Evolutionary conservation across 192 early-diverging fungal species (phyloP), one percentile per base, ranked within the genome.

Genomic region (Coemansia sp.): DNA sequence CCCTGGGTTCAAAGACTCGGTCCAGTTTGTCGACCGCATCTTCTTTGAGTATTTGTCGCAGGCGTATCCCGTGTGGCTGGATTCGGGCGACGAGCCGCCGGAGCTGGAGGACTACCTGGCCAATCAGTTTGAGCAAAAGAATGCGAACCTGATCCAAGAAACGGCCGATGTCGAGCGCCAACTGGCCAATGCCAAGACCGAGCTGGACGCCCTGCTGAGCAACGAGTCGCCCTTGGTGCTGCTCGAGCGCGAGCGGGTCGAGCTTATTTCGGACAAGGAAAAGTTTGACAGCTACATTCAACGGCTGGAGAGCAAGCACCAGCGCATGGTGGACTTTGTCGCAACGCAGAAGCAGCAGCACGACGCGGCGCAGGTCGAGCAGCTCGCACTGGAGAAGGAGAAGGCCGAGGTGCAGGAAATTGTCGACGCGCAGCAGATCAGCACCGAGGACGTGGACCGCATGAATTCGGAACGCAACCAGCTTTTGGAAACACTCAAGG

Each of bases 381-480:
- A 76, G 51, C 40, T 72, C 51, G 35, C 60, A 36, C 60, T 85
- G 28, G 65, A 78, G 27, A 61, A 56, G 29, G 85, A 87, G 43
- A 82, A 80, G 56, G 64, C 44, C 2, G 63, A 75, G 39, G 70
- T 88, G 30, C 80, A 84, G 52, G 38, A 55, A n/a, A 75, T 78
- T 9, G 87, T 91, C 8, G 87, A 91, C 46, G 63, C 67, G 44
- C 89, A 91, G 64, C 84, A 87, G 58, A 84, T 91, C 28, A 84
- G 82, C 22, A 83, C 87, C 30, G 83, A 84, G 25, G 89, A 91
- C 68, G 83, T 90, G 22, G 89, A 91, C 51, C 79, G 87, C 17
- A 91, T 91, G 87, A 86, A 80, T 42, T 79, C 82, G 23, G 89
- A 91, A 66, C 74, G 83, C 28, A 87, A 88, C 44, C 82, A 84